phyloP scores from a whole-genome alignment of 306 rosid genomes.

The Vigna reflexopilosa region DNA sequence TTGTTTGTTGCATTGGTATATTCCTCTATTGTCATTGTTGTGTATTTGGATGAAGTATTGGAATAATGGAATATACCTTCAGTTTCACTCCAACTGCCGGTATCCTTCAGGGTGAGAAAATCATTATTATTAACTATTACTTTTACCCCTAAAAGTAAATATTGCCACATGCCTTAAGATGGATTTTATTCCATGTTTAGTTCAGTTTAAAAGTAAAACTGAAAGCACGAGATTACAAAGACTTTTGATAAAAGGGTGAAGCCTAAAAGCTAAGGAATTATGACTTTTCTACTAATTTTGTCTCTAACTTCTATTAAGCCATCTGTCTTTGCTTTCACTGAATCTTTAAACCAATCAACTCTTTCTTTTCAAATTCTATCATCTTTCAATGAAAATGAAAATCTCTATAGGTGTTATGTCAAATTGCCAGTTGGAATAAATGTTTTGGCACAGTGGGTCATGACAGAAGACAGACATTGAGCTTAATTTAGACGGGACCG shows the following conservation, averaged over 20 bases:
- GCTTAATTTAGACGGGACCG: background rate
- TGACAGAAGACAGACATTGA: background rate
- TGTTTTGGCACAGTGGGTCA: background rate
- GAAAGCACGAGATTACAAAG: background rate
- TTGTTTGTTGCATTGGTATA: constrained; percentile 17
- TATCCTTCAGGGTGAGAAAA: constrained; percentile 10
- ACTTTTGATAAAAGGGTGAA: background rate
- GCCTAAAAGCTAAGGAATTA: background rate
- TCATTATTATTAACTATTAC: background rate
- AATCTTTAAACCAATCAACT: background rate
- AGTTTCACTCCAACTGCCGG: background rate
- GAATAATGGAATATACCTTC: constrained; percentile 7
- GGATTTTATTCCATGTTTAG: background rate
- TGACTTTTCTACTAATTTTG: background rate
- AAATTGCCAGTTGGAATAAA: constrained; percentile 1
- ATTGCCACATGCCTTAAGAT: background rate
- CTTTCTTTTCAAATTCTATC: background rate
- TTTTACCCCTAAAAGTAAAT: background rate
- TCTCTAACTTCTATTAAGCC: background rate
- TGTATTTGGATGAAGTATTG: background rate
- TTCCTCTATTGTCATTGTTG: background rate
- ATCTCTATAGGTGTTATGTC: background rate
- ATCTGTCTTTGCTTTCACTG: background rate
- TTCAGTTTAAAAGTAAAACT: background rate
- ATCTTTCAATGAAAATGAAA: background rate